phyloP scores from a whole-genome alignment of 2,329 filamentous ascomycete species.

The Hypoxylon sp. region DNA sequence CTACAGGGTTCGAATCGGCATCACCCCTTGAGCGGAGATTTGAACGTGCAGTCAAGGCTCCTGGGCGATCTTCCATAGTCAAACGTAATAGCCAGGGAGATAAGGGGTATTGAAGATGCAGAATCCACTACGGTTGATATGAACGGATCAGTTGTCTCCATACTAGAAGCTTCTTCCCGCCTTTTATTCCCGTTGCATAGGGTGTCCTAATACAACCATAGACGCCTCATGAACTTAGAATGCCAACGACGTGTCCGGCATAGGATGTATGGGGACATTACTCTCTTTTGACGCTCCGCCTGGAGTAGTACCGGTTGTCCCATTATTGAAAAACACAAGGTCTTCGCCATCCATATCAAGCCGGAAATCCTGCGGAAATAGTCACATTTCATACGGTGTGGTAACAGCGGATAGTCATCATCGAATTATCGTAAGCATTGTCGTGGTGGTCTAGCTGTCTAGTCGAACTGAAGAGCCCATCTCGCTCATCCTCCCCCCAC shows the following conservation, averaged over 20 bases:
- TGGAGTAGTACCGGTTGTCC: not conserved
- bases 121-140: not conserved
- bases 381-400: slow-evolving; percentile 29
- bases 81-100: not conserved
- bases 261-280: not conserved
- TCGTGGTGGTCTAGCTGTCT: slow-evolving; percentile 49
- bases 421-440: slow-evolving; percentile 50
- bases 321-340: not conserved
- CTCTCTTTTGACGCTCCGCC: not conserved
- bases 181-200: not conserved
- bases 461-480: slow-evolving; percentile 42
- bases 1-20: not conserved
- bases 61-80: slow-evolving; percentile 1
- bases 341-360: slow-evolving; percentile 2
- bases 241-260: not conserved
- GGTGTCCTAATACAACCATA: not conserved
- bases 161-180: not conserved
- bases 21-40: not conserved
- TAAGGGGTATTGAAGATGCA: slow-evolving; percentile 1
- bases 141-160: not conserved
- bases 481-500: slow-evolving; percentile 36
- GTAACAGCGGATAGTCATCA: slow-evolving; percentile 30
- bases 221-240: not conserved
- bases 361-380: slow-evolving; percentile 8
- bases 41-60: not conserved